Percentiles rank a stretch among this genome's conserved stretches.
phyloP scores from a whole-genome alignment of 1,139 yeast species.

The Magnusiomyces fungicola region DNA sequence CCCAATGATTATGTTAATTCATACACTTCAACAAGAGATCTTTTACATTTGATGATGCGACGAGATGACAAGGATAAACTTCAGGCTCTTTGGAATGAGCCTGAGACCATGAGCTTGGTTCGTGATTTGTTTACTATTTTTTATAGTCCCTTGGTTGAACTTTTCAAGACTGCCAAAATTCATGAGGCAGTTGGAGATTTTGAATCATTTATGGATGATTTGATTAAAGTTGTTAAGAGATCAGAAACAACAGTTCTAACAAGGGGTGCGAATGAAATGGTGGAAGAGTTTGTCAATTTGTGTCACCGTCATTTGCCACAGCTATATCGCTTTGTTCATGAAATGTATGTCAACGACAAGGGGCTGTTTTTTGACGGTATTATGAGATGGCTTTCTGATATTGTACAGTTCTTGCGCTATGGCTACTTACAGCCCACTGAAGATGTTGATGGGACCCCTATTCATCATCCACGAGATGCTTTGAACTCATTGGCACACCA shows the following conservation, averaged over 20 bases:
- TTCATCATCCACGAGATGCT: not conserved
- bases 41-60: slow-evolving; percentile 58
- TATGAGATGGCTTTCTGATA: slow-evolving; percentile 59
- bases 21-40: slow-evolving; percentile 48
- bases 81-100: slow-evolving; percentile 78
- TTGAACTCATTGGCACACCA: slow-evolving; percentile 22
- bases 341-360: slow-evolving; percentile 65
- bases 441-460: not conserved
- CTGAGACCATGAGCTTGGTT: slow-evolving; percentile 61
- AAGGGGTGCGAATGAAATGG: slow-evolving; percentile 48
- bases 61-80: slow-evolving; percentile 67
- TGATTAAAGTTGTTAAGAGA: slow-evolving; percentile 46
- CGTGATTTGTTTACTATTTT: slow-evolving; percentile 69
- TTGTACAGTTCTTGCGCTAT: slow-evolving; percentile 54
- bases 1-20: slow-evolving; percentile 25
- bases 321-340: slow-evolving; percentile 67
- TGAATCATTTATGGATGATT: slow-evolving; percentile 65
- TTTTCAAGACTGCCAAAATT: slow-evolving; percentile 70
- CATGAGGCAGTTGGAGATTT: slow-evolving; percentile 69
- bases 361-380: slow-evolving; percentile 60
- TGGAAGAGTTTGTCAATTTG: slow-evolving; percentile 55
- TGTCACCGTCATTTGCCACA: slow-evolving; percentile 64
- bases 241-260: slow-evolving; percentile 44
- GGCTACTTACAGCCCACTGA: slow-evolving; percentile 29
- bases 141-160: slow-evolving; percentile 73